Evolutionary conservation across 345 rosid species (phyloP), one percentile per base, ranked within the genome.

Genomic region (Theobroma cacao): DNA sequence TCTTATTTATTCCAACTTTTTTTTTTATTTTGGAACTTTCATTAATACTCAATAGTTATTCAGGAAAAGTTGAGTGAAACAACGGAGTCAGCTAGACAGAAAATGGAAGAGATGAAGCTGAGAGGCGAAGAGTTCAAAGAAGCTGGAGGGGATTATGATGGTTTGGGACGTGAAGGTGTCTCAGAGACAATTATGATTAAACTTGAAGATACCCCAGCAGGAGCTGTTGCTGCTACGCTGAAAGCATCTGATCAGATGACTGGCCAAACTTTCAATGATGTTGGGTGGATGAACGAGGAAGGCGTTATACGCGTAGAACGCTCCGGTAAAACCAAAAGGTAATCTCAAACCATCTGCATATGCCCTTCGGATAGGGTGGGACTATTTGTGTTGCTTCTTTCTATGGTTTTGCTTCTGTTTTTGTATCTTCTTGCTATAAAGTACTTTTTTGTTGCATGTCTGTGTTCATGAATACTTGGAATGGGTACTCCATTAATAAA

Each of bases 261-360:
- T 1, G 90, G 92, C 14, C 93, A 86, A 73, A 73, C 95, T 48
- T 91, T 91, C 65, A 89, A 92, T 36, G 91, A 92, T n/a, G 91
- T 87, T 22, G 94, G 97, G 48, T 52, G 50, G 5, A 24, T 34
- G 26, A 31, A 40, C 0, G 20, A 66, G 15, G 72, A 66, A 40
- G 52, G 30, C 8, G 4, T 12, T 40, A 5, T 13, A n/a, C 33
- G 12, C 2, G 3, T 8, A 5, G 48, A 65, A 9, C 70, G 48
- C 47, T 65, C 70, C 1, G 28, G 50, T 20, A 22, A 66, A 66
- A 36, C 47, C 47, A 38, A 65, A 4, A 20, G 20, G 30, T 38
- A 12, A 67, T 18, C 22, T 50, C 61, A 0, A 56, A 10, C n/a
- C n/a, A 4, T 9, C 14, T 9, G 26, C 12, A 56, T 26, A 22